Percentiles rank a stretch among this genome's conserved stretches.
phyloP scores from a whole-genome alignment of 2,329 filamentous ascomycete species.

The Aspergillus sp. region DNA sequence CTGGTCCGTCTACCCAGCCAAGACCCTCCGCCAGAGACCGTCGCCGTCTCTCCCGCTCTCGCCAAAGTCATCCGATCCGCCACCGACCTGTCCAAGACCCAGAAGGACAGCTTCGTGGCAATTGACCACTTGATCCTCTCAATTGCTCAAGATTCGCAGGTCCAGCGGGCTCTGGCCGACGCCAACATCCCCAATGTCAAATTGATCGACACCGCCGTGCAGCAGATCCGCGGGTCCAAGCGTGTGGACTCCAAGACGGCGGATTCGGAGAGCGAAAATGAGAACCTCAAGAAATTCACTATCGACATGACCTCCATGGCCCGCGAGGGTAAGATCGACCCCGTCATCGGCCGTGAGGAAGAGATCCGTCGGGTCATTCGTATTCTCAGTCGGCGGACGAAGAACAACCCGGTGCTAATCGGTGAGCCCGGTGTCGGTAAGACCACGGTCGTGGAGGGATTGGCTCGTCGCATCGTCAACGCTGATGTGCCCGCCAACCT shows the following conservation, averaged over 20 bases:
- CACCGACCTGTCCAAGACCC: constrained; percentile 89
- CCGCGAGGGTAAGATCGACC: constrained; percentile 95
- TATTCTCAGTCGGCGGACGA: constrained; percentile 88
- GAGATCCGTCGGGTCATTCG: constrained; percentile 90
- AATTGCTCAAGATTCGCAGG: constrained; percentile 72
- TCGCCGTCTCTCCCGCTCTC: constrained; percentile 79
- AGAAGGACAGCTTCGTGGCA: constrained; percentile 93
- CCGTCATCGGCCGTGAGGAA: constrained; percentile 94
- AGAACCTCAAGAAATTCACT: constrained; percentile 96
- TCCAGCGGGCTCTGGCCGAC: constrained; percentile 75
- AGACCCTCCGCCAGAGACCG: constrained; percentile 87
- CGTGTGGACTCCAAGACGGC: constrained; percentile 95
- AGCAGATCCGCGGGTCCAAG: constrained; percentile 87
- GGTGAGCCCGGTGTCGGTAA: constrained; percentile 98
- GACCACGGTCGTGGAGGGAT: constrained; percentile 94
- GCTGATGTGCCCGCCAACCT: constrained; percentile 94
- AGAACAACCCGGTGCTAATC: constrained; percentile 98
- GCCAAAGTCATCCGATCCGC: constrained; percentile 79
- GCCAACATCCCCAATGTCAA: constrained; percentile 90
- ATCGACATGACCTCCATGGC: constrained; percentile 98
- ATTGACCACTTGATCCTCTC: constrained; percentile 91
- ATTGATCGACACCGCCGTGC: constrained; percentile 84
- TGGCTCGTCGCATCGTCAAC: constrained; percentile 94
- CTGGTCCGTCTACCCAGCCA: constrained; percentile 90
- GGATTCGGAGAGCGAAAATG: constrained; percentile 84